phyloP scores from a whole-genome alignment of 805 yeast species.

The Metschnikowia kunwiensis region DNA sequence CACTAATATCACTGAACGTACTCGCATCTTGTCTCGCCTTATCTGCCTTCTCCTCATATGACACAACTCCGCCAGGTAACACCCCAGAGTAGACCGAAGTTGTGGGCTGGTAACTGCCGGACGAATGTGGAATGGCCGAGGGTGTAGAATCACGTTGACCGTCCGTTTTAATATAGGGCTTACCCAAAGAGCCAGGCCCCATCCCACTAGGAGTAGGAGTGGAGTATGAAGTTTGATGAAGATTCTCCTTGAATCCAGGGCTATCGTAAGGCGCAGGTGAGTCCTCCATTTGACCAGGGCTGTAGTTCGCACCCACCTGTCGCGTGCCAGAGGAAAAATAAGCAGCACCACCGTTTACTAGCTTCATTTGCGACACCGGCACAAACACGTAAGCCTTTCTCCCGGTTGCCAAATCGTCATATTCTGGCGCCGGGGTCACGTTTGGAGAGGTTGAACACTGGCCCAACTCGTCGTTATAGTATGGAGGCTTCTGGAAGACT shows the following conservation, averaged over 20 bases:
- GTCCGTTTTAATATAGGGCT: constrained; percentile 6
- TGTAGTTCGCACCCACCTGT: constrained; percentile 14
- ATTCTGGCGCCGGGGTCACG: constrained; percentile 37
- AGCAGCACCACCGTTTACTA: constrained; percentile 18
- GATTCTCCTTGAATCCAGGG: constrained; percentile 4
- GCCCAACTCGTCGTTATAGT: constrained; percentile 79
- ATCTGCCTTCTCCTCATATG: constrained; percentile 25
- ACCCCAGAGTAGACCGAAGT: constrained; percentile 36
- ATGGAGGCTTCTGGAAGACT: constrained; percentile 74
- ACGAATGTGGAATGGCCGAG: constrained; percentile 7
- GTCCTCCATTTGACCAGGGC: constrained; percentile 14
- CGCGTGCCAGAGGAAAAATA: constrained; percentile 16
- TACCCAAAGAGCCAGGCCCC: constrained; percentile 1
- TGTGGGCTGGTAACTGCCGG: constrained; percentile 25
- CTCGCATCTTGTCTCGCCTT: constrained; percentile 7
- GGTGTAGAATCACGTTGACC: constrained; percentile 11
- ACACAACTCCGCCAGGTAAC: constrained; percentile 37
- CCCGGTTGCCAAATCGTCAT: constrained; percentile 34
- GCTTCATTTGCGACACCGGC: constrained; percentile 43
- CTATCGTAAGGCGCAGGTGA: constrained; percentile 8
- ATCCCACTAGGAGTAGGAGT: constrained; percentile 10
- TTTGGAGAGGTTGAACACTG: constrained; percentile 52
- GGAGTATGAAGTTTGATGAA: constrained; percentile 3
- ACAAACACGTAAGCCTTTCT: constrained; percentile 43
- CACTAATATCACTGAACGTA: constrained; percentile 8